Conservation (phyloP, 495 filamentous ascomycete species). For the Xylaria telfairii region DNA sequence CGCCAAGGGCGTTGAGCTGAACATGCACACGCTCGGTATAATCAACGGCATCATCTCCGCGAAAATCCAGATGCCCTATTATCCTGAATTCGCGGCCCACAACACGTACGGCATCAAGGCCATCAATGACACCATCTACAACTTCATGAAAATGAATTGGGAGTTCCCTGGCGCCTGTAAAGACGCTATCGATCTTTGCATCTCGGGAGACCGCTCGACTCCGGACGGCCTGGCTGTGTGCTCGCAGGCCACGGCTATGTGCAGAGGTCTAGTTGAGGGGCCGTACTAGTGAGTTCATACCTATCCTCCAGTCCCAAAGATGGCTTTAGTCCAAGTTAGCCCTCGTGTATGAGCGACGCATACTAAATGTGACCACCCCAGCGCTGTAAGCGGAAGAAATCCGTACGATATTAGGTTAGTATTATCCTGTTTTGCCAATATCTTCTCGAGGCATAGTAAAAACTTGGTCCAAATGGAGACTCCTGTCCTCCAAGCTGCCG, state of each 20-base stretch:
- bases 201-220: slow-evolving; percentile 41
- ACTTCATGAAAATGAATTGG: slow-evolving; percentile 51
- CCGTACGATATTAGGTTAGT: slow-evolving; percentile 59
- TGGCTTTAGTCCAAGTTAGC: not conserved
- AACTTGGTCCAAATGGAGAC: not conserved
- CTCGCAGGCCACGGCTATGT: slow-evolving; percentile 53
- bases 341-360: not conserved
- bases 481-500: not conserved
- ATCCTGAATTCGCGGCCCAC: slow-evolving; percentile 68
- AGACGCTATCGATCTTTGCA: slow-evolving; percentile 52
- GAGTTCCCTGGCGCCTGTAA: slow-evolving; percentile 50
- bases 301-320: not conserved
- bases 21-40: slow-evolving; percentile 60
- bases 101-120: slow-evolving; percentile 77
- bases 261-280: slow-evolving; percentile 49
- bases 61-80: slow-evolving; percentile 66
- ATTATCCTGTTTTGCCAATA: not conserved
- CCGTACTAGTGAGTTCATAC: slow-evolving; percentile 46
- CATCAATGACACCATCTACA: slow-evolving; percentile 55
- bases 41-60: slow-evolving; percentile 78
- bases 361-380: slow-evolving; percentile 15
- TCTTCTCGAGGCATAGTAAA: not conserved
- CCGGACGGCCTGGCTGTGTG: slow-evolving; percentile 44
- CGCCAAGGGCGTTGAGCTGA: slow-evolving; percentile 54
- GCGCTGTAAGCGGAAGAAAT: slow-evolving; percentile 50